These are phyloP conservation scores for Rhizopus arrhizus DNA, from an alignment of 371 early-diverging fungal species.

Conservation along the genomic window DNA sequence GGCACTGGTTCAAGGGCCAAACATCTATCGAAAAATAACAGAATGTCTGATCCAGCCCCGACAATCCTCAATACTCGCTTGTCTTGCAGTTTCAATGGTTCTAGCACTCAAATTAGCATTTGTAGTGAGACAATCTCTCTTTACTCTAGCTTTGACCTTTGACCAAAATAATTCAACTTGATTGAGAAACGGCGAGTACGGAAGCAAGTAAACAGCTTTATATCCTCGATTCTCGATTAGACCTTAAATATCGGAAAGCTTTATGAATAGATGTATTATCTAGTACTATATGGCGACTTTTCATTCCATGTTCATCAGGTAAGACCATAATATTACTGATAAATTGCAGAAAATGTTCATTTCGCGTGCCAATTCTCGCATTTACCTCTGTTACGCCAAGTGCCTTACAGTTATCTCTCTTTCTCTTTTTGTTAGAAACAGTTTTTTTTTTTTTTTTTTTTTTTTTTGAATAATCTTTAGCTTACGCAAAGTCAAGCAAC, in stretches of 20 bases:
- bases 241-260: no score
- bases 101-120: slow-evolving; percentile 7
- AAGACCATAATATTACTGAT: slow-evolving; percentile 11
- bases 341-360: slow-evolving; percentile 18
- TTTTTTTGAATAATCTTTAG: slow-evolving; percentile 15
- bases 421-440: slow-evolving; percentile 19
- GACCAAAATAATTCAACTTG: slow-evolving; percentile 11
- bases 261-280: no score
- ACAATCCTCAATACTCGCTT: neutral
- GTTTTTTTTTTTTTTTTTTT: no score
- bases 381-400: slow-evolving; percentile 12
- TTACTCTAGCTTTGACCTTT: neutral
- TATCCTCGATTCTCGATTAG: no score
- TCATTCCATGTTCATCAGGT: no score
- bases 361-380: slow-evolving; percentile 19
- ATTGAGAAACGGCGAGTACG: slow-evolving; percentile 11
- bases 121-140: slow-evolving; percentile 1
- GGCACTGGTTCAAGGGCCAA: neutral
- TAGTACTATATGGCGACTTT: no score
- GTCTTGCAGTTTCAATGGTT: slow-evolving; percentile 4
- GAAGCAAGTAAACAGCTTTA: no score
- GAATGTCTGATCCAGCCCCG: slow-evolving; percentile 1
- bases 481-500: slow-evolving; percentile 16
- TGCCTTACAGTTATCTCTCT: slow-evolving; percentile 7
- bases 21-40: no score